Evolutionary conservation across 495 filamentous ascomycete genomes (phyloP).

Genomic region (Baudoinia panamericana): DNA sequence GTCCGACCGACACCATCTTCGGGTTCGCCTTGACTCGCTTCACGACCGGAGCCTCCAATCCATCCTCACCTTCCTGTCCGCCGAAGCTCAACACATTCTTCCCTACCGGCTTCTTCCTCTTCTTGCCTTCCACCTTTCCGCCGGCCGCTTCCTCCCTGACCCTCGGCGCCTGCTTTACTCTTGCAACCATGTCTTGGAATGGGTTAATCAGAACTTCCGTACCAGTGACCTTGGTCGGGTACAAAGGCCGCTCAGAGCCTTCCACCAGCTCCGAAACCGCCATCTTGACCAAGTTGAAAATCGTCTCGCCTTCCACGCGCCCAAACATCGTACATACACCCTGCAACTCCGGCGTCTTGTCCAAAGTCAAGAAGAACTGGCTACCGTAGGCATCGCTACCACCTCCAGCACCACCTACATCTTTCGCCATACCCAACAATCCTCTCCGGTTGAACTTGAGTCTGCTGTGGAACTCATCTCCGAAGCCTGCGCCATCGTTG

Average conservation of each 20-base stretch:
- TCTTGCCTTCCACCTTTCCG: slow-evolving; percentile 44
- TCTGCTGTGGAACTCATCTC: slow-evolving; percentile 82
- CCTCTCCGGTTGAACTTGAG: slow-evolving; percentile 88
- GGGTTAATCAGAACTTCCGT: slow-evolving; percentile 82
- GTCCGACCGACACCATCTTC: slow-evolving; percentile 55
- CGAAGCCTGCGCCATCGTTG: slow-evolving; percentile 70
- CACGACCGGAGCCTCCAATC: slow-evolving; percentile 43
- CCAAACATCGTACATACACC: slow-evolving; percentile 47
- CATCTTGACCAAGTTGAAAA: slow-evolving; percentile 90
- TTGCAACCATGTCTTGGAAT: slow-evolving; percentile 73
- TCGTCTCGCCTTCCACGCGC: slow-evolving; percentile 80
- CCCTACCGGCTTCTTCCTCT: slow-evolving; percentile 65
- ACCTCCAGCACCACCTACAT: too few species aligned
- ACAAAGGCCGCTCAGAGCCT: slow-evolving; percentile 64
- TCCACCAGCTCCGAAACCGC: slow-evolving; percentile 62
- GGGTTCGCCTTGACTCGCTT: slow-evolving; percentile 92
- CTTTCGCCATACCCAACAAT: slow-evolving; percentile 86
- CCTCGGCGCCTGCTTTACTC: slow-evolving; percentile 36
- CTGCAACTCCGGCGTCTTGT: slow-evolving; percentile 67
- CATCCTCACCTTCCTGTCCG: slow-evolving; percentile 65
- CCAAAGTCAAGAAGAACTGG: slow-evolving; percentile 93
- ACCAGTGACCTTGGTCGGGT: slow-evolving; percentile 65
- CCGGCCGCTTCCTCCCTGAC: slow-evolving; percentile 31
- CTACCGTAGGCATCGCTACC: slow-evolving; percentile 74
- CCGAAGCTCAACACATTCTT: slow-evolving; percentile 85